Evolutionary conservation across 2,329 filamentous ascomycete species (phyloP).

Genomic region (Reticulascus tulasneorum): DNA sequence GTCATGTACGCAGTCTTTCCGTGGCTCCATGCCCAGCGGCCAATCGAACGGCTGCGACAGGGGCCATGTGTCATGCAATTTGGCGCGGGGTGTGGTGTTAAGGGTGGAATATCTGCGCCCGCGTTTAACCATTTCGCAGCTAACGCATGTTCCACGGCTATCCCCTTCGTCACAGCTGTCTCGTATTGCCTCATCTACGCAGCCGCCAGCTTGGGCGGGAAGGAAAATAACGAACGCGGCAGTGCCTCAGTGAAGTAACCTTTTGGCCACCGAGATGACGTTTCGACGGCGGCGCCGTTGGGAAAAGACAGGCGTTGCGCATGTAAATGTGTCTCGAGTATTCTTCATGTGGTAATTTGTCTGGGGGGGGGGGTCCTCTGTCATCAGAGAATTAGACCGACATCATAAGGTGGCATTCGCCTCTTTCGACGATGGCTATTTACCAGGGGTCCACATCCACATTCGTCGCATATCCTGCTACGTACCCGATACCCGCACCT

Average conservation of each 20-base stretch:
- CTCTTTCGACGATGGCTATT: too few species aligned
- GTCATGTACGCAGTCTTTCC: constrained; percentile 2
- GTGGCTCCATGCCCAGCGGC: constrained; percentile 21
- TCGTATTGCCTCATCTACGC: constrained; percentile 8
- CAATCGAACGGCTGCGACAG: constrained; percentile 25
- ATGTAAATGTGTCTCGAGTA: too few species aligned
- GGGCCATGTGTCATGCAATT: constrained; percentile 27
- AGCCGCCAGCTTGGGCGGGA: constrained; percentile 8
- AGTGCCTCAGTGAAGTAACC: constrained; percentile 6
- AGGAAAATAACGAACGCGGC: constrained; percentile 13
- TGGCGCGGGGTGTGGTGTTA: constrained; percentile 28
- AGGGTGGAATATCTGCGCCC: constrained; percentile 14
- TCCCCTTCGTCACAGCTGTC: constrained; percentile 9
- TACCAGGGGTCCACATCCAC: too few species aligned
- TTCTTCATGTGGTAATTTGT: too few species aligned
- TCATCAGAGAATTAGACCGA: too few species aligned
- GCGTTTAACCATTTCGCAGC: constrained; percentile 23
- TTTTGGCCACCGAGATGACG: constrained; percentile 2
- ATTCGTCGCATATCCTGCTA: too few species aligned
- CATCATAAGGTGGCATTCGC: too few species aligned
- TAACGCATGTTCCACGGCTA: constrained; percentile 10
- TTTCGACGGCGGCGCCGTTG: too few species aligned
- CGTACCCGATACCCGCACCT: too few species aligned
- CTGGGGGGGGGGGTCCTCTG: too few species aligned
- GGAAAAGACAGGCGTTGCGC: too few species aligned